These are phyloP conservation scores for Cercospora citrullina DNA, from an alignment of 2,329 filamentous ascomycete species.

Conservation along the genomic window DNA sequence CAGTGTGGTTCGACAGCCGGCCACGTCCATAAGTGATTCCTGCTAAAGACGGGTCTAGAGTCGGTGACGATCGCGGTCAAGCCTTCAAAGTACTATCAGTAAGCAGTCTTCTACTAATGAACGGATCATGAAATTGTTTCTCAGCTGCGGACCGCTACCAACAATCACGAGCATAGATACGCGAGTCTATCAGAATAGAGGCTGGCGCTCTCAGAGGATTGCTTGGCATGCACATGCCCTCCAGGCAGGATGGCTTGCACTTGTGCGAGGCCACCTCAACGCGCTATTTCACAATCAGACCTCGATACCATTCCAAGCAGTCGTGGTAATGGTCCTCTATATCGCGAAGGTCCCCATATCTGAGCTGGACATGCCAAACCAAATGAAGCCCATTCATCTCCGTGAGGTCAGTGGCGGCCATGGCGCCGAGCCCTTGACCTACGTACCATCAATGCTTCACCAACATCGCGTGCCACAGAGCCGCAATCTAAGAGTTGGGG, in stretches of 20 bases:
- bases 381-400: too few species aligned
- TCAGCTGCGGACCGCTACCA: neutral
- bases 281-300: too few species aligned
- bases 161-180: neutral
- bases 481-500: neutral
- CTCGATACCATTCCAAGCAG: too few species aligned
- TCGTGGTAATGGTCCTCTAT: too few species aligned
- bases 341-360: too few species aligned
- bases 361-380: too few species aligned
- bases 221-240: neutral
- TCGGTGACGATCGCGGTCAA: neutral
- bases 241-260: neutral
- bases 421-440: slow-evolving; percentile 6
- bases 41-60: neutral
- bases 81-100: neutral
- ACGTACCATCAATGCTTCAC: neutral
- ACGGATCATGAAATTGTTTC: neutral
- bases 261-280: neutral
- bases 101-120: neutral
- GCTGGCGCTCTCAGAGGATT: neutral
- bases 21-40: neutral
- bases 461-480: neutral
- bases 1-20: neutral
- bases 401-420: neutral
- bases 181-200: neutral